Evolutionary conservation across 2,329 filamentous ascomycete species (phyloP).

Genomic region (Chaetomiaceae sp.): DNA sequence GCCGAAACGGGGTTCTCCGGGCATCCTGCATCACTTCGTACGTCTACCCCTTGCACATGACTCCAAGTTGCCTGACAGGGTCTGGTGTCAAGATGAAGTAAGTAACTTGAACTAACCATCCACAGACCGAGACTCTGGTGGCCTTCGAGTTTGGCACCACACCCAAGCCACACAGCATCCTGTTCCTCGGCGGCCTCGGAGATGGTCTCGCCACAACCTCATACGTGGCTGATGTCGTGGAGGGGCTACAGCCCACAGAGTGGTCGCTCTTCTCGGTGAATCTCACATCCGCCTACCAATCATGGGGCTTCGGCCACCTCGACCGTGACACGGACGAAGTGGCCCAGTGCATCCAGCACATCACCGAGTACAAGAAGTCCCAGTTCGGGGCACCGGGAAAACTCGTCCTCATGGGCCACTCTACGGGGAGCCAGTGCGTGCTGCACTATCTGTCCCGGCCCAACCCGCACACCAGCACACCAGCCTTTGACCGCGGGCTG

Average conservation of each 20-base stretch:
- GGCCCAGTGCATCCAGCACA: constrained; percentile 47
- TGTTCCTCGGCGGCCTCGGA: constrained; percentile 68
- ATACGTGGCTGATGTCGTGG: constrained; percentile 50
- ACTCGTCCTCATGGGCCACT: constrained; percentile 54
- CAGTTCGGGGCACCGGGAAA: constrained; percentile 37
- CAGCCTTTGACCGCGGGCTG: constrained; percentile 32
- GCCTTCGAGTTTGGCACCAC: constrained; percentile 34
- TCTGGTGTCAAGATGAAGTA: too few species aligned
- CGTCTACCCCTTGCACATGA: too few species aligned
- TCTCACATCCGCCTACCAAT: constrained; percentile 49
- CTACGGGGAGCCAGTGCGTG: constrained; percentile 56
- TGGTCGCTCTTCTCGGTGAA: constrained; percentile 36
- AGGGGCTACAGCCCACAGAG: constrained; percentile 50
- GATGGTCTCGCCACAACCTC: constrained; percentile 63
- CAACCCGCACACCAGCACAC: constrained; percentile 36
- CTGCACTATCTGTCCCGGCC: constrained; percentile 49
- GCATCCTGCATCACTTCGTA: constrained; percentile 34
- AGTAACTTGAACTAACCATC: too few species aligned
- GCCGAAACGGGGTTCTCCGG: constrained; percentile 31
- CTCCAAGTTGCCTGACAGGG: too few species aligned
- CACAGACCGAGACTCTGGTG: constrained; percentile 35
- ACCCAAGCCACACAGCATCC: constrained; percentile 43
- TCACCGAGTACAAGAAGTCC: constrained; percentile 37
- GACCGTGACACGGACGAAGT: constrained; percentile 51
- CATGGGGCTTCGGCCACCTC: constrained; percentile 48